Conservation (phyloP, 306 rosid genomes). For the Acacia confusa region DNA sequence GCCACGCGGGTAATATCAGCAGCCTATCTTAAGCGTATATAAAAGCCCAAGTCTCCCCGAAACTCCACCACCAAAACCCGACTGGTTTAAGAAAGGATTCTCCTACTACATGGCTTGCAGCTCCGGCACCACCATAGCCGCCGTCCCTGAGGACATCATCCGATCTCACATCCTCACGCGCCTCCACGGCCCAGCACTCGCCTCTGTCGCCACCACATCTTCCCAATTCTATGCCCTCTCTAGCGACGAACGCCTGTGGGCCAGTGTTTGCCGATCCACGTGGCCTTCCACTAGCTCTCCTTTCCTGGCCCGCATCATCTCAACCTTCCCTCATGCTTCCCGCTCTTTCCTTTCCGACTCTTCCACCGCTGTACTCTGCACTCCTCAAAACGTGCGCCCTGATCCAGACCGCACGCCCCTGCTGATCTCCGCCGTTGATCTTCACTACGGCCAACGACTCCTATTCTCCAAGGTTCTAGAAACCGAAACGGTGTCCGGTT, state of each 20-base stretch:
- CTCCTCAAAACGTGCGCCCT: background rate
- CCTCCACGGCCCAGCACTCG: conserved; percentile 76
- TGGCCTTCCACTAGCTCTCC: conserved; percentile 79
- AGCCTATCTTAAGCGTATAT: background rate
- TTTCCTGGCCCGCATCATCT: conserved; percentile 48
- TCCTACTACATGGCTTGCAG: conserved; percentile 24
- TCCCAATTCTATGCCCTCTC: conserved; percentile 59
- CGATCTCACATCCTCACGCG: conserved; percentile 68
- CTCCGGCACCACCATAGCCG: conserved; percentile 40
- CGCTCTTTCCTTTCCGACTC: conserved; percentile 68
- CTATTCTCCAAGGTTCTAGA: conserved; percentile 59
- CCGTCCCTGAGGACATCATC: conserved; percentile 60
- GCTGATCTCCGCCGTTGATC: conserved; percentile 71
- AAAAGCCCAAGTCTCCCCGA: background rate
- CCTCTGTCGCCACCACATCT: conserved; percentile 64
- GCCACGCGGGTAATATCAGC: background rate
- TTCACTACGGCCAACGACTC: conserved; percentile 37
- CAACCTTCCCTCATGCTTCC: conserved; percentile 54
- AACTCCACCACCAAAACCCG: background rate
- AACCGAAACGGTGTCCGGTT: conserved; percentile 66
- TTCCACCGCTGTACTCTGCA: conserved; percentile 35
- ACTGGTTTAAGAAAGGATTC: background rate
- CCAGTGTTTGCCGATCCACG: conserved; percentile 53
- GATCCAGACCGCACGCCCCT: conserved; percentile 32
- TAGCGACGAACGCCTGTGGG: conserved; percentile 50